phyloP scores from a whole-genome alignment of 1,139 yeast genomes.

The Dujonia santamariae region DNA sequence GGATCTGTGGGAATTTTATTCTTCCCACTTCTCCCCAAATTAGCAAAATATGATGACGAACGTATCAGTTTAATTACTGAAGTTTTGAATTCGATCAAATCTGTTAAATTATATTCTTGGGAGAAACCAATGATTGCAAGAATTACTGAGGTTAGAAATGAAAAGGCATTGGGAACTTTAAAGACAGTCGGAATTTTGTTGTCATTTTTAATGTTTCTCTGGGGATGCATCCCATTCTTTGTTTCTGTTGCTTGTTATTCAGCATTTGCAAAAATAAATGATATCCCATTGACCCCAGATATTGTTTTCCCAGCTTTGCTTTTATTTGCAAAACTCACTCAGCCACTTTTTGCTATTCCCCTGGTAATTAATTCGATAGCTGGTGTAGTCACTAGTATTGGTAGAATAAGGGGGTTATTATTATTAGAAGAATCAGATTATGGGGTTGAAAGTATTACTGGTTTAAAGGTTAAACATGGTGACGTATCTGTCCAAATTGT shows the following conservation, averaged over 20 bases:
- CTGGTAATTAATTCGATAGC: slow-evolving; percentile 13
- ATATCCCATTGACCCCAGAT: slow-evolving; percentile 65
- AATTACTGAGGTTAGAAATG: slow-evolving; percentile 56
- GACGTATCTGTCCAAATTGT: slow-evolving; percentile 14
- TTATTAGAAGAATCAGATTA: slow-evolving; percentile 19
- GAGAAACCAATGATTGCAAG: slow-evolving; percentile 68
- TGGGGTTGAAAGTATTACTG: slow-evolving; percentile 10
- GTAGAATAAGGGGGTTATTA: slow-evolving; percentile 20
- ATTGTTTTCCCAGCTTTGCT: slow-evolving; percentile 80
- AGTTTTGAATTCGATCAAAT: slow-evolving; percentile 23
- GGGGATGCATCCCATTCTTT: slow-evolving; percentile 68
- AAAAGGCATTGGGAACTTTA: slow-evolving; percentile 55
- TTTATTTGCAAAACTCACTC: slow-evolving; percentile 60
- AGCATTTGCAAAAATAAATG: slow-evolving; percentile 56
- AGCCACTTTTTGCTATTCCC: slow-evolving; percentile 21
- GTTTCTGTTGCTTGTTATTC: slow-evolving; percentile 69
- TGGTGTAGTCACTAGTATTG: slow-evolving; percentile 18
- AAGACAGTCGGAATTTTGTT: slow-evolving; percentile 55
- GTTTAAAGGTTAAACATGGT: slow-evolving; percentile 7
- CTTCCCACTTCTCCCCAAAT: slow-evolving; percentile 12
- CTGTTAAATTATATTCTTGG: slow-evolving; percentile 84
- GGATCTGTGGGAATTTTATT: slow-evolving; percentile 15
- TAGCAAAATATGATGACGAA: slow-evolving; percentile 22
- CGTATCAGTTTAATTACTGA: slow-evolving; percentile 24
- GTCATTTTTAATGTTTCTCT: slow-evolving; percentile 55